These are phyloP conservation scores for Albophoma yamanashiensis DNA, from an alignment of 2,329 filamentous ascomycete genomes.

Conservation along the genomic window DNA sequence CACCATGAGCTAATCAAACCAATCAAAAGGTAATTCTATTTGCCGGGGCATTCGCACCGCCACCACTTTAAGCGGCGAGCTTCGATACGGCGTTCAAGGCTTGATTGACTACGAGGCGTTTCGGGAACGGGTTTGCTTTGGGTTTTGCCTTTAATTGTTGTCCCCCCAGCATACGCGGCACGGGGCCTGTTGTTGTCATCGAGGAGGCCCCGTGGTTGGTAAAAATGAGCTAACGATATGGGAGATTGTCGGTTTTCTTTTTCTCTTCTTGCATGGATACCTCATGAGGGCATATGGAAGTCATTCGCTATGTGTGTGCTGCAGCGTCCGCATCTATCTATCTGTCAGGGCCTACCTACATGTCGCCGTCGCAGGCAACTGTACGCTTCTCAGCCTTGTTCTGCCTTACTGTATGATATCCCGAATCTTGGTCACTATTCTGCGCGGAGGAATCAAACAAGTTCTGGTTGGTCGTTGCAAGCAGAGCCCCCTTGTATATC, in stretches of 20 bases:
- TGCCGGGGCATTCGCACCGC: neutral
- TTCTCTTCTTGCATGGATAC: constrained; percentile 3
- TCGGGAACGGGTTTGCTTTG: neutral
- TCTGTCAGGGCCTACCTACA: neutral
- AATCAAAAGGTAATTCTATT: neutral
- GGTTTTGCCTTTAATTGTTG: neutral
- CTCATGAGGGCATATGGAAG: neutral
- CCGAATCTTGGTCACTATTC: constrained; percentile 2
- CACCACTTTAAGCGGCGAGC: neutral
- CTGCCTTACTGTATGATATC: constrained; percentile 3
- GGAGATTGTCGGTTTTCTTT: neutral
- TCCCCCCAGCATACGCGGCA: neutral
- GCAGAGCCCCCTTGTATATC: neutral
- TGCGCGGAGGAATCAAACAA: neutral
- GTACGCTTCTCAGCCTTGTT: neutral
- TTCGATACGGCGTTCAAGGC: neutral
- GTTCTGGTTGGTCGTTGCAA: neutral
- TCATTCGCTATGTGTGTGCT: constrained; percentile 1
- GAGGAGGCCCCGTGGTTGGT: neutral
- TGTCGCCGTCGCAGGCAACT: neutral
- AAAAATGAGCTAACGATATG: neutral
- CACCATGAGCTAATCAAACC: constrained; percentile 32
- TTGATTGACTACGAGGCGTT: neutral
- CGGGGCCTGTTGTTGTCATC: neutral
- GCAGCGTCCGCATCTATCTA: neutral